Conservation (phyloP, 805 yeast species). For the Candida dajiaensis region DNA sequence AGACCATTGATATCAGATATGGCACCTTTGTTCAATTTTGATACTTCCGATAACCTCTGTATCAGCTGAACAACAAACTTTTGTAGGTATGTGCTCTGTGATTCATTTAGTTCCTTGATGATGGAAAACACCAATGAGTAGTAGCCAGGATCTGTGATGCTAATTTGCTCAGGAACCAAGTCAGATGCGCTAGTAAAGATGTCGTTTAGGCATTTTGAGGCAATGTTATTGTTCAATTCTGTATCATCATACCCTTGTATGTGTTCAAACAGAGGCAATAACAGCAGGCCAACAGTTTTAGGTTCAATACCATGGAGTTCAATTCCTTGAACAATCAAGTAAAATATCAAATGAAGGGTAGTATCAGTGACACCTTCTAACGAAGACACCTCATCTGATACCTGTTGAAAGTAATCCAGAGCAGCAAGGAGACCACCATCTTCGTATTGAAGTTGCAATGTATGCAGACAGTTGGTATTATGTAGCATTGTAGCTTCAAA, state of each 20-base stretch:
- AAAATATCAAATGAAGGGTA: background rate
- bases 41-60: background rate
- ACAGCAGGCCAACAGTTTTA: background rate
- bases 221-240: background rate
- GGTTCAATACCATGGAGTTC: background rate
- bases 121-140: background rate
- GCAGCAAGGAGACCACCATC: background rate
- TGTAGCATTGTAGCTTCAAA: background rate
- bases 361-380: background rate
- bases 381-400: background rate
- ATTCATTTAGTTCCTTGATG: background rate
- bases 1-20: background rate
- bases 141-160: background rate
- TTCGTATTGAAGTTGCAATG: background rate
- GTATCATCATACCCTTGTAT: background rate
- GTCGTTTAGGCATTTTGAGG: background rate
- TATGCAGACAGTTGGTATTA: background rate
- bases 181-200: background rate
- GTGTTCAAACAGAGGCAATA: background rate
- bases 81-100: background rate
- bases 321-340: background rate
- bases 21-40: slow-evolving; percentile 1
- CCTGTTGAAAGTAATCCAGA: background rate
- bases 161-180: background rate
- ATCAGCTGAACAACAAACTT: background rate